These are phyloP conservation scores for Ganoderma leucocontextum DNA, from an alignment of 1,284 basidiomycete genomes.

Conservation along the genomic window DNA sequence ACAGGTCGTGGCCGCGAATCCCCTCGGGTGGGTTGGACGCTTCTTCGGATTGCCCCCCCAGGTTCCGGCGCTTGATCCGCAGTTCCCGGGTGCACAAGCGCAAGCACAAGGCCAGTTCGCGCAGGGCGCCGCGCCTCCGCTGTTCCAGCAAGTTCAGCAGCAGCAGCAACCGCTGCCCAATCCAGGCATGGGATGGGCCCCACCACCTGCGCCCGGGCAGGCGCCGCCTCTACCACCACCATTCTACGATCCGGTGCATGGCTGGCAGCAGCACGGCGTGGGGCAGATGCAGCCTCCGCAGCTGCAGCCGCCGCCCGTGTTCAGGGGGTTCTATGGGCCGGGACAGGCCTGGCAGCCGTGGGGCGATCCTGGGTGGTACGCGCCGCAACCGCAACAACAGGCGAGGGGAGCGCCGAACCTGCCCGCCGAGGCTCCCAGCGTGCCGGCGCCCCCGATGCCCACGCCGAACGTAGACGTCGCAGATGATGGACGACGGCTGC, in stretches of 20 bases:
- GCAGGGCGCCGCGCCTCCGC: conserved; percentile 28
- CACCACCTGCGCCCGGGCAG: conserved; percentile 26
- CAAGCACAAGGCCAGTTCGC: conserved; percentile 30
- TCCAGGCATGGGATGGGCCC: conserved; percentile 26
- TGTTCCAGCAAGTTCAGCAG: conserved; percentile 26
- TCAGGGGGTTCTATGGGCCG: conserved; percentile 66
- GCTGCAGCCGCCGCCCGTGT: conserved; percentile 44
- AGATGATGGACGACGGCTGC: conserved; percentile 1
- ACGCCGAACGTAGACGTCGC: conserved; percentile 7
- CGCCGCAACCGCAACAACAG: conserved; percentile 2
- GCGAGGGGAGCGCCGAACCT: conserved; percentile 2
- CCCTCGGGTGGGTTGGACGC: conserved; percentile 55
- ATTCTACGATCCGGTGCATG: conserved; percentile 39
- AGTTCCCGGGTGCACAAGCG: conserved; percentile 27
- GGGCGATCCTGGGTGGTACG: conserved; percentile 49
- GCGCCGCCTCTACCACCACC: conserved; percentile 32
- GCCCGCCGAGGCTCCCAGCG: conserved; percentile 29
- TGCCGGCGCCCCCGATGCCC: conserved; percentile 11
- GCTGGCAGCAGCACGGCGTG: conserved; percentile 38
- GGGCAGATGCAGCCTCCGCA: conserved; percentile 36
- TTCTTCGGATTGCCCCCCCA: conserved; percentile 52
- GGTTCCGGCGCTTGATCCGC: conserved; percentile 31
- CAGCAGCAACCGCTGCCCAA: conserved; percentile 22
- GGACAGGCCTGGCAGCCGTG: conserved; percentile 71
- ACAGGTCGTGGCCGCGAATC: conserved; percentile 23